Percentiles rank a stretch among this genome's conserved stretches.
These are phyloP conservation scores for Aspergillus awamori DNA, from an alignment of 2,329 filamentous ascomycete genomes.

Conservation along the genomic window DNA sequence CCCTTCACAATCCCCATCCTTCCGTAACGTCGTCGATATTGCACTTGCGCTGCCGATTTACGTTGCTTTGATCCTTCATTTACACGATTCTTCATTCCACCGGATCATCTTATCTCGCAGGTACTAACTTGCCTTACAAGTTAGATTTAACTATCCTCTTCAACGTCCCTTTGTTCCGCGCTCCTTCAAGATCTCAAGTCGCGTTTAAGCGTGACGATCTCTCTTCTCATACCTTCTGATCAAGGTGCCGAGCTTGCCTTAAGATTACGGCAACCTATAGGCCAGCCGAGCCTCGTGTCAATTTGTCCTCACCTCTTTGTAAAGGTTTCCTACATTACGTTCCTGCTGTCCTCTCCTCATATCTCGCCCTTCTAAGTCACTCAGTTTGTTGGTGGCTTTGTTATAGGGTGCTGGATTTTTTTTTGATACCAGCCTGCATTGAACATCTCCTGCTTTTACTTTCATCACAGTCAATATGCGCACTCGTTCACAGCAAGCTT, in stretches of 20 bases:
- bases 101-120: background rate
- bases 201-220: background rate
- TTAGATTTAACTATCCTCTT: background rate
- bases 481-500: constrained; percentile 42
- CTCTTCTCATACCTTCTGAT: background rate
- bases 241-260: background rate
- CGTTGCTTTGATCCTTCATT: background rate
- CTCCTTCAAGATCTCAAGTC: background rate
- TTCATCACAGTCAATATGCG: constrained; percentile 33
- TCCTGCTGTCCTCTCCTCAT: background rate
- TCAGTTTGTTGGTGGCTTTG: background rate
- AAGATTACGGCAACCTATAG: background rate
- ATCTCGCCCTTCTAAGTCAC: background rate
- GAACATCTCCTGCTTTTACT: background rate
- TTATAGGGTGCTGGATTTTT: background rate
- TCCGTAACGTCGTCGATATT: background rate
- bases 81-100: no score
- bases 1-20: constrained; percentile 10
- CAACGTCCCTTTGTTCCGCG: background rate
- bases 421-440: background rate
- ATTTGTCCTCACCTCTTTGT: background rate
- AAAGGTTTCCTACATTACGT: background rate
- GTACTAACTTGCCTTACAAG: background rate
- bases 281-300: background rate
- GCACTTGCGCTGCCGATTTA: background rate